phyloP scores from a whole-genome alignment of 192 early-diverging fungal species.

The Backusella parvicylindrica region DNA sequence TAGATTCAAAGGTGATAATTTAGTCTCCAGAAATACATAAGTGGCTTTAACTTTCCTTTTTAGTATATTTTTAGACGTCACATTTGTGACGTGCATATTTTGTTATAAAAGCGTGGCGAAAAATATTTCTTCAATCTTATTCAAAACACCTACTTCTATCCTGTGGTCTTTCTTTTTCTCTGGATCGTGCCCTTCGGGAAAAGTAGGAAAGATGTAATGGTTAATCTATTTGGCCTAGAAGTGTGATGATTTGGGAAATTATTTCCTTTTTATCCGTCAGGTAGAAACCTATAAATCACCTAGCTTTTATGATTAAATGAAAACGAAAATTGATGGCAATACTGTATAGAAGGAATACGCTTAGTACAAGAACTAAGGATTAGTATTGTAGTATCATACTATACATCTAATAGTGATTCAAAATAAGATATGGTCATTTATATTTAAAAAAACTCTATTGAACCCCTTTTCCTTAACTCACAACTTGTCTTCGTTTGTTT shows the following conservation, averaged over 20 bases:
- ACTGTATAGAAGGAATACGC: too few relatives aligned
- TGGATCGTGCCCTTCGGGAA: conserved; percentile 24
- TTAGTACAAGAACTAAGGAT: too few relatives aligned
- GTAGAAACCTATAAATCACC: background rate
- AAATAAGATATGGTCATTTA: too few relatives aligned
- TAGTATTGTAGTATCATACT: too few relatives aligned
- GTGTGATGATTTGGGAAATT: background rate
- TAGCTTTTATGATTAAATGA: background rate
- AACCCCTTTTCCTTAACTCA: too few relatives aligned
- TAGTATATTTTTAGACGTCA: background rate
- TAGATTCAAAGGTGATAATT: background rate
- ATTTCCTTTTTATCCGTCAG: background rate
- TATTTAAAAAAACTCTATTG: too few relatives aligned
- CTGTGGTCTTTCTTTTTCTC: conserved; percentile 14
- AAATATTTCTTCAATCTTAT: background rate
- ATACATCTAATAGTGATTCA: too few relatives aligned
- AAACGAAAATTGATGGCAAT: background rate
- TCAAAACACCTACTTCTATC: conserved; percentile 16
- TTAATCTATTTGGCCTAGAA: background rate
- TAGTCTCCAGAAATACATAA: background rate
- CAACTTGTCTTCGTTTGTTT: too few relatives aligned
- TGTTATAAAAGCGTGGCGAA: background rate
- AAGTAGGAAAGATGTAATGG: conserved; percentile 15
- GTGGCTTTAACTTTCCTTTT: background rate
- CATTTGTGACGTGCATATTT: background rate